Percentiles rank a stretch among this genome's conserved stretches.
Conservation (phyloP, 805 yeast species). For the Ogataea kodamae region DNA sequence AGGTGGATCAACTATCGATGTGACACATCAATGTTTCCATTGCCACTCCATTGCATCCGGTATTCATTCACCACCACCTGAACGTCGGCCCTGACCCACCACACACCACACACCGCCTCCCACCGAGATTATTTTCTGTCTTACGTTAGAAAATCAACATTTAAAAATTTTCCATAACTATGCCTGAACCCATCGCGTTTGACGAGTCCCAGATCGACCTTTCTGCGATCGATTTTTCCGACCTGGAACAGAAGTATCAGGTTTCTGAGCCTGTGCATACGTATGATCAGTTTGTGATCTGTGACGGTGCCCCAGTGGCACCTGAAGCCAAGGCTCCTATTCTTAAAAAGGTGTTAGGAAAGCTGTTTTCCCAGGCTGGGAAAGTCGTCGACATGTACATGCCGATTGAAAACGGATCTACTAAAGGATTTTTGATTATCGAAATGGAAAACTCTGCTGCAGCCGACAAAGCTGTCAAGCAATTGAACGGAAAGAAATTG, state of each 20-base stretch:
- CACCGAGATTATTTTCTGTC: background rate
- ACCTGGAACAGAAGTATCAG: slow-evolving; percentile 72
- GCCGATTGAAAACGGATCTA: slow-evolving; percentile 76
- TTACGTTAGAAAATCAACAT: background rate
- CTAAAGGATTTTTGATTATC: slow-evolving; percentile 83
- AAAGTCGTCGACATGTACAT: slow-evolving; percentile 74
- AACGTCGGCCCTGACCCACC: slow-evolving; percentile 1
- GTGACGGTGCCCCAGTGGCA: slow-evolving; percentile 95
- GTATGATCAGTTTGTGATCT: slow-evolving; percentile 74
- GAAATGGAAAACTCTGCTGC: slow-evolving; percentile 66
- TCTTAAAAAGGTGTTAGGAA: slow-evolving; percentile 78
- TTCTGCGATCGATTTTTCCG: slow-evolving; percentile 73
- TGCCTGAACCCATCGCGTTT: slow-evolving; percentile 27
- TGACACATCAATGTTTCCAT: too few relatives aligned
- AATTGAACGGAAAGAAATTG: slow-evolving; percentile 82
- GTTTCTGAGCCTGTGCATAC: slow-evolving; percentile 55
- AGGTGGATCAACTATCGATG: too few relatives aligned
- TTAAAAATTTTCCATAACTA: slow-evolving; percentile 11
- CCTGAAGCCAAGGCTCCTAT: slow-evolving; percentile 85
- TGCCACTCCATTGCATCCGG: too few relatives aligned
- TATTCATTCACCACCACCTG: too few relatives aligned
- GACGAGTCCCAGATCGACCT: slow-evolving; percentile 43
- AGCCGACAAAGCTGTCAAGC: slow-evolving; percentile 77
- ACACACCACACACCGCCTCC: slow-evolving; percentile 1
- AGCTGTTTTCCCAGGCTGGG: slow-evolving; percentile 76